Evolutionary conservation across 345 rosid species (phyloP), one percentile per base, ranked within the genome.

Genomic region (Populus pruinosa): DNA sequence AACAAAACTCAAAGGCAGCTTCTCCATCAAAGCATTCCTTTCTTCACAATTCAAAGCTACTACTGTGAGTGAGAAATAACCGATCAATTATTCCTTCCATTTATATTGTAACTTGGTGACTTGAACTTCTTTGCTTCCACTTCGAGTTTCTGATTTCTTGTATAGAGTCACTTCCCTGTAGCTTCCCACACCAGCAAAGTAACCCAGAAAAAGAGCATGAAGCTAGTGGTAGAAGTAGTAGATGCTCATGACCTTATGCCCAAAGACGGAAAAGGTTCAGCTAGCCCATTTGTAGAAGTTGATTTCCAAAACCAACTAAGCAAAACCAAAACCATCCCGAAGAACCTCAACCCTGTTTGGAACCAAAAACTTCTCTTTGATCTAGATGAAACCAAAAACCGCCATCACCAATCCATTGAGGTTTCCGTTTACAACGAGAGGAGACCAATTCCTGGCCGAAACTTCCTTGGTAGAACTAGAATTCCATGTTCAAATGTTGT

Each of bases 11-110:
- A 4, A 39, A 36, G 69, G 70, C 71, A 77, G 90, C 89, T 90
- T 89, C 86, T 83, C 68, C 75, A 29, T 82, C 79, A 90, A 83
- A 84, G 43, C 90, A 87, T 90, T 84, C 94, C 87, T 93, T 89
- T 80, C 92, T 86, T 91, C 67, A 76, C 31, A 72, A 69, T 33
- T 39, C 65, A 68, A 64, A 72, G 71, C 55, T 4, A 67, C 8
- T 8, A 43, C 47, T 13, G 59, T 38, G 49, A 78, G 74, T 29
- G 71, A 74, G 39, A 33, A 61, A 71, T 71, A 65, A 73, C 64
- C 66, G 2, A 44, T 50, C 44, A 27, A 6, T 33, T 76, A 67
- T 82, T 74, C 79, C 64, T 71, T 79, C 23, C 72, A 82, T 83
- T 71, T 78, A 43, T 76, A 20, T 64, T 61, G 41, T 81, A 56